Conservation (phyloP, 306 rosid genomes). For the Morella rubra region DNA sequence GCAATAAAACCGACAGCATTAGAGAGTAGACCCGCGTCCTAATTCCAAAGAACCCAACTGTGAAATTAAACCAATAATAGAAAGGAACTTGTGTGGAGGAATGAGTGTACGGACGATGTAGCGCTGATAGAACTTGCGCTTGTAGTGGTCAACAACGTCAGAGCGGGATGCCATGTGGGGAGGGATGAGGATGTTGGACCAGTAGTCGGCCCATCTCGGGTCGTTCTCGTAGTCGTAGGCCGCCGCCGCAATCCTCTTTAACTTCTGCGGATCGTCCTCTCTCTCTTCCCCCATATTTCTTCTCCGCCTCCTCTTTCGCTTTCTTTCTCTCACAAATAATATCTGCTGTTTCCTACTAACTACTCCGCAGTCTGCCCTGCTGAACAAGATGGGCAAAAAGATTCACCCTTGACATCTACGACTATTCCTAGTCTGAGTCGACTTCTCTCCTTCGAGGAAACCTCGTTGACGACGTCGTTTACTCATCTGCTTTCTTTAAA, state of each 20-base stretch:
- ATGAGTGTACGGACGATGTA: conserved; percentile 47
- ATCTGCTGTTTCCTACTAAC: too few species aligned
- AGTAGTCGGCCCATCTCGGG: conserved; percentile 81
- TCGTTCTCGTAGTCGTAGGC: conserved; percentile 89
- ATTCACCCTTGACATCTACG: background rate
- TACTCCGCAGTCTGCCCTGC: too few species aligned
- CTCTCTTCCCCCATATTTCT: conserved; percentile 60
- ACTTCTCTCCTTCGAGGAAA: too few species aligned
- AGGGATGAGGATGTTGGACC: conserved; percentile 93
- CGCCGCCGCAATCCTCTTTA: conserved; percentile 77
- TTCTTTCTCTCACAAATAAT: too few species aligned
- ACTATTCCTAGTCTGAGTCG: background rate
- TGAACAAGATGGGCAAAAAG: too few species aligned
- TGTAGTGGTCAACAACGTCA: conserved; percentile 76
- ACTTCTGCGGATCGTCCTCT: conserved; percentile 63
- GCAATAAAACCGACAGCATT: background rate
- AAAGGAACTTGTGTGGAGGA: background rate
- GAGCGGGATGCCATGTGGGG: conserved; percentile 63
- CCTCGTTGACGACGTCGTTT: background rate
- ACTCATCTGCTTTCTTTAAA: too few species aligned
- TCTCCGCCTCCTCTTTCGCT: background rate
- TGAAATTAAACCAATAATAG: background rate
- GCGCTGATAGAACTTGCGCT: conserved; percentile 92
- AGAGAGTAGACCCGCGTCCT: background rate
- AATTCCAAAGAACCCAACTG: background rate